phyloP scores from a whole-genome alignment of 2,329 filamentous ascomycete genomes.

The Xylaria digitata region DNA sequence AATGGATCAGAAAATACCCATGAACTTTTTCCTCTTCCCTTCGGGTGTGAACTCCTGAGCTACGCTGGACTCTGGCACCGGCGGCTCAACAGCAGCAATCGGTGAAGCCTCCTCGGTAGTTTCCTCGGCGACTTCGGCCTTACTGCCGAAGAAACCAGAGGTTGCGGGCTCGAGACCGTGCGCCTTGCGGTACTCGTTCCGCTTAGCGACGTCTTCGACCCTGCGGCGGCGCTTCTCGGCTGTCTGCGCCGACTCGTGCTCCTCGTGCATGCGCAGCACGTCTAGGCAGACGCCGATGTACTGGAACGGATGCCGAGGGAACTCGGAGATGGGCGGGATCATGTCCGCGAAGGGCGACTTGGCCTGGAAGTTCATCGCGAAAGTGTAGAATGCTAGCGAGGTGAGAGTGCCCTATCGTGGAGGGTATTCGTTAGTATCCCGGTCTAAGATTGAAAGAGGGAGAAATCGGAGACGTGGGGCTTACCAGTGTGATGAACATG shows the following conservation, averaged over 20 bases:
- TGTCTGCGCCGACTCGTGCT: conserved; percentile 75
- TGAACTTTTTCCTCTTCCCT: conserved; percentile 78
- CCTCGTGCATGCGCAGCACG: conserved; percentile 80
- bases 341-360: conserved; percentile 84
- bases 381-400: conserved; percentile 76
- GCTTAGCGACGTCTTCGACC: conserved; percentile 88
- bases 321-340: conserved; percentile 76
- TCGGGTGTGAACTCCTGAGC: conserved; percentile 38
- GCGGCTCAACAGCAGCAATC: conserved; percentile 26
- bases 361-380: conserved; percentile 80
- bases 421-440: conserved; percentile 24
- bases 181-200: conserved; percentile 84
- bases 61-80: conserved; percentile 14
- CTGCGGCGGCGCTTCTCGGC: conserved; percentile 77
- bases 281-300: conserved; percentile 74
- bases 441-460: neutral
- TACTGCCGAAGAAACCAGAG: conserved; percentile 41
- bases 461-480: conserved; percentile 43
- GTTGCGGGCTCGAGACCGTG: conserved; percentile 75
- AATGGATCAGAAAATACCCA: conserved; percentile 77
- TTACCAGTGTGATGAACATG: conserved; percentile 83
- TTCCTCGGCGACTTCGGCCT: conserved; percentile 40
- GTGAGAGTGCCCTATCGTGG: conserved; percentile 70
- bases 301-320: conserved; percentile 75
- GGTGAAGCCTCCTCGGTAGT: conserved; percentile 21